Evolutionary conservation across 2,329 filamentous ascomycete species (phyloP).

Genomic region (Penicillium italicum): DNA sequence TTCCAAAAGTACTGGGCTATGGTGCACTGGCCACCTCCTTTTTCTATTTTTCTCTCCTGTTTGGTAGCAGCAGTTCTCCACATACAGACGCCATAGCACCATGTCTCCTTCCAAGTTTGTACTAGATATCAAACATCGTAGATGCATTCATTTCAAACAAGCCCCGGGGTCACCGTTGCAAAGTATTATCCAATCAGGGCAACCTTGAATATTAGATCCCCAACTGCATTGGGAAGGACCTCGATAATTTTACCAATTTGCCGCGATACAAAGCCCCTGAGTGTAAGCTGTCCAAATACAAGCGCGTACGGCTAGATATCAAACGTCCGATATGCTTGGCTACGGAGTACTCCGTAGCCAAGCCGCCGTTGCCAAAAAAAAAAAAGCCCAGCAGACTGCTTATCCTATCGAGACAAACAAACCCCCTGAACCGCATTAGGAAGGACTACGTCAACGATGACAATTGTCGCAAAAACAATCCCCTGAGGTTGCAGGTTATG

Average conservation of each 20-base stretch:
- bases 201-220: not conserved
- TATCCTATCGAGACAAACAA: too few relatives aligned
- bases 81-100: not conserved
- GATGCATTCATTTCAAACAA: not conserved
- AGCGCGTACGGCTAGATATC: not conserved
- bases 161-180: not conserved
- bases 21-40: not conserved
- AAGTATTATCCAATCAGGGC: not conserved
- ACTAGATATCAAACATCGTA: not conserved
- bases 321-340: not conserved
- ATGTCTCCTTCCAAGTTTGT: slow-evolving; percentile 4
- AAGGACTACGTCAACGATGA: not conserved
- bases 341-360: too few relatives aligned
- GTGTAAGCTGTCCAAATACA: not conserved
- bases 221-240: not conserved
- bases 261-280: not conserved
- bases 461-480: not conserved
- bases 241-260: not conserved
- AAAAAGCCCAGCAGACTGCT: too few relatives aligned
- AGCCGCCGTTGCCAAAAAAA: not conserved
- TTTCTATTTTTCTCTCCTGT: not conserved
- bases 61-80: not conserved
- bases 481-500: not conserved
- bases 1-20: not conserved
- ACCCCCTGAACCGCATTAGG: not conserved